Evolutionary conservation across 2,329 filamentous ascomycete species (phyloP).

Genomic region (Curvularia sp.): DNA sequence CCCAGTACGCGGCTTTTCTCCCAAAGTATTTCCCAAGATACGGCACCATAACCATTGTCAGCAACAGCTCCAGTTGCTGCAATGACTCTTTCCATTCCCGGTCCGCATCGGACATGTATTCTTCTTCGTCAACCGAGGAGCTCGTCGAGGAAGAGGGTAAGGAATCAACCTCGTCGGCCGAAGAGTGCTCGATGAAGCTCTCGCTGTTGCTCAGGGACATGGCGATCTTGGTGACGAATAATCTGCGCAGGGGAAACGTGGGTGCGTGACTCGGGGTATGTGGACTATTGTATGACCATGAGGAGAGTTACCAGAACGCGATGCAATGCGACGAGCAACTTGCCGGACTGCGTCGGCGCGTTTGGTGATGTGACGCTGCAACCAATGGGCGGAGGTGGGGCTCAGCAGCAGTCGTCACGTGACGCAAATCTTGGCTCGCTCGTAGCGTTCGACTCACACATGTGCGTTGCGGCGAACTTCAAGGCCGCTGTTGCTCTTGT

Average conservation of each 20-base stretch:
- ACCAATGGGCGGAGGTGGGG: conserved; percentile 40
- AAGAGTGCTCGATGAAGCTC: conserved; percentile 48
- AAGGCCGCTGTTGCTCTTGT: conserved; percentile 5
- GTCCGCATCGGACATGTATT: conserved; percentile 80
- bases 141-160: conserved; percentile 60
- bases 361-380: conserved; percentile 27
- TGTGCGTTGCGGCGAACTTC: conserved; percentile 20
- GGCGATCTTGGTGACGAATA: conserved; percentile 11
- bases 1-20: conserved; percentile 94
- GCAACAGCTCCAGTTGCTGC: conserved; percentile 88
- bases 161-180: conserved; percentile 57
- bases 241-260: neutral
- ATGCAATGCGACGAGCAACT: conserved; percentile 10
- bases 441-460: conserved; percentile 27
- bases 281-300: conserved; percentile 33
- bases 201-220: conserved; percentile 50
- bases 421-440: conserved; percentile 30
- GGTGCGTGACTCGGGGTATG: conserved; percentile 3
- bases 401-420: conserved; percentile 26
- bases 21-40: conserved; percentile 96
- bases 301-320: conserved; percentile 12
- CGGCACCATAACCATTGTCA: conserved; percentile 94
- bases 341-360: conserved; percentile 11
- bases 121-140: conserved; percentile 63
- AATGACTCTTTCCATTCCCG: conserved; percentile 93